Evolutionary conservation across 2,329 filamentous ascomycete species (phyloP).

Genomic region (Phyllosticta ampelicida): DNA sequence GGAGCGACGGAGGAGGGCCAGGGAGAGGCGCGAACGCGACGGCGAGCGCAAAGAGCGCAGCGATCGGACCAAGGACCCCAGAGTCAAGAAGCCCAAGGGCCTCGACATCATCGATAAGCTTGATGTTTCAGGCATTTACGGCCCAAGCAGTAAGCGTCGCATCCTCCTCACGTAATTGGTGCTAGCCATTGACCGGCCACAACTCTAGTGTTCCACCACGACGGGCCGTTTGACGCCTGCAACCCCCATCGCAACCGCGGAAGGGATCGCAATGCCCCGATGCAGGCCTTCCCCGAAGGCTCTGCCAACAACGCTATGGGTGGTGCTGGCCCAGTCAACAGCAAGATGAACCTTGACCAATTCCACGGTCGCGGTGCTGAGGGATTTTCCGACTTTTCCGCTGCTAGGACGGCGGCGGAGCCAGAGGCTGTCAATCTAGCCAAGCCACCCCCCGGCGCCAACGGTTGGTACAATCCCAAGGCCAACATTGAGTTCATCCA

Average conservation of each 20-base stretch:
- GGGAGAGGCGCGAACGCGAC: slow-evolving; percentile 44
- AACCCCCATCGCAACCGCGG: slow-evolving; percentile 89
- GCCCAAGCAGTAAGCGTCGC: slow-evolving; percentile 63
- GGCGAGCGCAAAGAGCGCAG: slow-evolving; percentile 37
- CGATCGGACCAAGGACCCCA: slow-evolving; percentile 24
- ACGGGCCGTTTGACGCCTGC: slow-evolving; percentile 92
- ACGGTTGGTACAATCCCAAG: slow-evolving; percentile 32
- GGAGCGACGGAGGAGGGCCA: slow-evolving; percentile 39
- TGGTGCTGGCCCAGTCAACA: slow-evolving; percentile 74
- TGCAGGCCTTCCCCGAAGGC: slow-evolving; percentile 90
- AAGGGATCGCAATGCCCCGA: slow-evolving; percentile 72
- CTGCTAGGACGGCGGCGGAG: slow-evolving; percentile 10
- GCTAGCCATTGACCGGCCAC: slow-evolving; percentile 10
- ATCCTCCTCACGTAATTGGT: slow-evolving; percentile 1
- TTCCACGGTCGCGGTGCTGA: slow-evolving; percentile 82
- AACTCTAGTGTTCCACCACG: slow-evolving; percentile 79
- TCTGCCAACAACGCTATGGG: slow-evolving; percentile 88
- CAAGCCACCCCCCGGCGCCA: slow-evolving; percentile 26
- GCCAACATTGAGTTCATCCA: slow-evolving; percentile 57
- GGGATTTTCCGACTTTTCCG: slow-evolving; percentile 70
- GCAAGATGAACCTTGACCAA: slow-evolving; percentile 70
- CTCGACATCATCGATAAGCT: slow-evolving; percentile 93
- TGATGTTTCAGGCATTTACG: slow-evolving; percentile 92
- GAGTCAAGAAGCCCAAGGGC: slow-evolving; percentile 34
- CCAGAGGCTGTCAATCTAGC: neutral